Evolutionary conservation across 306 rosid species (phyloP).

Genomic region (Citrullus amarus): DNA sequence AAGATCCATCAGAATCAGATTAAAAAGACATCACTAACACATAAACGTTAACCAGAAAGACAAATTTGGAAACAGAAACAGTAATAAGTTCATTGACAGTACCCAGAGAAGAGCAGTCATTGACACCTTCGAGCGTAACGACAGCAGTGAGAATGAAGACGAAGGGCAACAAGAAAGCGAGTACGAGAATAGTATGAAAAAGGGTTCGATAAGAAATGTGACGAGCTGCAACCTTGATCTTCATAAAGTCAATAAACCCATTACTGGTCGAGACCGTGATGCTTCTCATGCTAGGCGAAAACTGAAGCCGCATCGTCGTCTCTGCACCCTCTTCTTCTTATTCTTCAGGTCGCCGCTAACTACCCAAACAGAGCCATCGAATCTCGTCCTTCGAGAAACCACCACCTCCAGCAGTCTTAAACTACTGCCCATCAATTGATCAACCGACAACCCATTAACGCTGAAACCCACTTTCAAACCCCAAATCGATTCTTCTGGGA

Average conservation of each 20-base stretch:
- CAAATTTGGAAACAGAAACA: background rate
- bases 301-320: slow-evolving; percentile 99
- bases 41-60: background rate
- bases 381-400: slow-evolving; percentile 16
- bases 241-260: slow-evolving; percentile 99
- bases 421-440: slow-evolving; percentile 51
- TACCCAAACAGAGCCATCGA: slow-evolving; percentile 15
- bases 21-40: background rate
- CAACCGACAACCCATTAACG: slow-evolving; percentile 16
- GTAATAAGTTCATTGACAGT: slow-evolving; percentile 20
- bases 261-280: slow-evolving; percentile 97
- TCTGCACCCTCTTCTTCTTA: slow-evolving; percentile 56
- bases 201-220: slow-evolving; percentile 96
- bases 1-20: background rate
- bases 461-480: background rate
- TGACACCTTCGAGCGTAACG: slow-evolving; percentile 99
- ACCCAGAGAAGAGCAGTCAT: slow-evolving; percentile 98
- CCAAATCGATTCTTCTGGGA: slow-evolving; percentile 4
- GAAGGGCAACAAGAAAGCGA: slow-evolving; percentile 90
- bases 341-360: slow-evolving; percentile 28
- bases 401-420: slow-evolving; percentile 27
- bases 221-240: slow-evolving; percentile 99
- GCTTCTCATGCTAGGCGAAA: slow-evolving; percentile 99
- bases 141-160: slow-evolving; percentile 98
- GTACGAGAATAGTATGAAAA: slow-evolving; percentile 91